Evolutionary conservation across 139 green algal genomes (phyloP).

Genomic region (Coccomyxa sp.): DNA sequence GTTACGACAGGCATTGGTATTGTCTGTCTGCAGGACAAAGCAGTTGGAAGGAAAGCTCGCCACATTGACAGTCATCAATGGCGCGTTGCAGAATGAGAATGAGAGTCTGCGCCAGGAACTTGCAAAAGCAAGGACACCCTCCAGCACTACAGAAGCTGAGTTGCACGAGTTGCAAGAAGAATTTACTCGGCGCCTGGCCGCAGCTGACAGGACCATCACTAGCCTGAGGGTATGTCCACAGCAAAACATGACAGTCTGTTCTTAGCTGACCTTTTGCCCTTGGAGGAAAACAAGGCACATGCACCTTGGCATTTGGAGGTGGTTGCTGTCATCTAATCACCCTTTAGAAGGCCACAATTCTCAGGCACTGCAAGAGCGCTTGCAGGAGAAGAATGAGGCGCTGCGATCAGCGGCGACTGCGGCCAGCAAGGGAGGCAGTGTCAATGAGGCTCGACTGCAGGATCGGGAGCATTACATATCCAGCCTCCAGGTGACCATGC

Average conservation of each 20-base stretch:
- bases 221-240: conserved; percentile 30
- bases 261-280: too few relatives aligned
- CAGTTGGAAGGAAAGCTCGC: conserved; percentile 80
- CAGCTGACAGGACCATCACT: conserved; percentile 40
- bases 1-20: too few relatives aligned
- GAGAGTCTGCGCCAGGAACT: conserved; percentile 64
- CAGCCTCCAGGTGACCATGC: conserved; percentile 30
- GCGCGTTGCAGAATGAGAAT: conserved; percentile 72
- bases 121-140: conserved; percentile 2
- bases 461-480: conserved; percentile 35
- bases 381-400: conserved; percentile 52
- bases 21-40: conserved; percentile 51
- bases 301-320: neutral
- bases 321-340: neutral
- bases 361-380: too few relatives aligned
- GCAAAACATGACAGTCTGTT: too few relatives aligned
- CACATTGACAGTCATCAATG: conserved; percentile 80
- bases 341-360: too few relatives aligned
- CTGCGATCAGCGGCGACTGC: conserved; percentile 35
- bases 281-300: neutral
- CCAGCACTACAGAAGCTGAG: conserved; percentile 35
- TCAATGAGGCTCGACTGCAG: conserved; percentile 41
- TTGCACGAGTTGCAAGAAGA: conserved; percentile 79
- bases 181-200: conserved; percentile 66
- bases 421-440: conserved; percentile 33